Percentiles rank a stretch among this genome's conserved stretches.
Evolutionary conservation across 2,329 filamentous ascomycete species (phyloP).

Genomic region (Pleoardoris graminearum): DNA sequence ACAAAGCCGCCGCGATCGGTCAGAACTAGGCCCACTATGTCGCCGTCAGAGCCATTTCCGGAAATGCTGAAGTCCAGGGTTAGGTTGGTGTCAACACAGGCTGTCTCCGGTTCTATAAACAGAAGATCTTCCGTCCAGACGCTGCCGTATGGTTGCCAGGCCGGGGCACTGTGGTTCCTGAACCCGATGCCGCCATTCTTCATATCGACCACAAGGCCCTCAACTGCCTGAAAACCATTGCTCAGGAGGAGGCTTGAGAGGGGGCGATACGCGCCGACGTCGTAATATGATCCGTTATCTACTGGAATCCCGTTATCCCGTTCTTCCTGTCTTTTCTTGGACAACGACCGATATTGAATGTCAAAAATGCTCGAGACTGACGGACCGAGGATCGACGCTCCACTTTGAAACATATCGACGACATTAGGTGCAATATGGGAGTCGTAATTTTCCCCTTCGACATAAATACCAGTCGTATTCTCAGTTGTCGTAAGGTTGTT

Average conservation of each 20-base stretch:
- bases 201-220: slow-evolving; percentile 52
- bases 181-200: slow-evolving; percentile 50
- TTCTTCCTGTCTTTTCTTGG: slow-evolving; percentile 12
- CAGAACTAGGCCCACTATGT: too few species aligned
- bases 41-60: slow-evolving; percentile 27
- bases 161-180: slow-evolving; percentile 51
- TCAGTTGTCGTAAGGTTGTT: background rate
- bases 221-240: slow-evolving; percentile 40
- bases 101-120: slow-evolving; percentile 52
- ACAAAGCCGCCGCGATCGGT: slow-evolving; percentile 52
- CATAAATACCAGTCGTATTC: background rate
- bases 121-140: slow-evolving; percentile 54
- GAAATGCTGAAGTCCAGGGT: slow-evolving; percentile 49
- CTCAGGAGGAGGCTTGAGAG: slow-evolving; percentile 41
- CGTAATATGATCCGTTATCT: slow-evolving; percentile 36
- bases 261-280: slow-evolving; percentile 38
- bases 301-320: slow-evolving; percentile 11
- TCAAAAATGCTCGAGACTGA: slow-evolving; percentile 52
- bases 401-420: slow-evolving; percentile 47
- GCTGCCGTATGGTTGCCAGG: slow-evolving; percentile 38
- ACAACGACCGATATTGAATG: slow-evolving; percentile 44
- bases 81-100: slow-evolving; percentile 50
- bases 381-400: slow-evolving; percentile 24
- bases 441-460: slow-evolving; percentile 29
- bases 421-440: slow-evolving; percentile 42